A percentile compares a stretch with the other conserved stretches of the same genome.
Evolutionary conservation across 1,284 basidiomycete genomes (phyloP).

Genomic region (Sparassis latifolia): DNA sequence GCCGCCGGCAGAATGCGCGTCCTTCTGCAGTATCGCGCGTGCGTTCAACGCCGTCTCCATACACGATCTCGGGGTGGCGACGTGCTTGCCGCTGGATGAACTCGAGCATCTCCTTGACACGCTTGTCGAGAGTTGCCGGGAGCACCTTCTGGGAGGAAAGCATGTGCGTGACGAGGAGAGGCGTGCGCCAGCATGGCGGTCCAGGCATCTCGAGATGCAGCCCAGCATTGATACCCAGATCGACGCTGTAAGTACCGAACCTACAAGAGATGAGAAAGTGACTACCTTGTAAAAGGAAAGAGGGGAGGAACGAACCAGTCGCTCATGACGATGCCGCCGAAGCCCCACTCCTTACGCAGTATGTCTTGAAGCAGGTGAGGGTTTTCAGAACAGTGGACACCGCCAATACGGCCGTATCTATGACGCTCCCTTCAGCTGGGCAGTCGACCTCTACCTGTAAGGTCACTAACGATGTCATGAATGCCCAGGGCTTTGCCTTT

Average conservation of each 20-base stretch:
- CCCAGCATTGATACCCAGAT: slow-evolving; percentile 55
- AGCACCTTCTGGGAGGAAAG: slow-evolving; percentile 54
- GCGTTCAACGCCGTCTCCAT: slow-evolving; percentile 56
- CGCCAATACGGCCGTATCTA: slow-evolving; percentile 62
- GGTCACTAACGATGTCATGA: slow-evolving; percentile 49
- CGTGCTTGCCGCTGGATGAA: slow-evolving; percentile 56
- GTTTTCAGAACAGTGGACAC: slow-evolving; percentile 59
- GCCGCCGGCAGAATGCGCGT: slow-evolving; percentile 46
- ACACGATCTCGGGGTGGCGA: slow-evolving; percentile 55
- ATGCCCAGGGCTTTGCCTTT: slow-evolving; percentile 52
- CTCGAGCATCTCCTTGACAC: slow-evolving; percentile 45
- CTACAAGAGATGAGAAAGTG: slow-evolving; percentile 24
- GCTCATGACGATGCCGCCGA: slow-evolving; percentile 58
- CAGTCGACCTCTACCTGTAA: background rate
- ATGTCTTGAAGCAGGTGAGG: slow-evolving; percentile 46
- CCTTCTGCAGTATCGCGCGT: slow-evolving; percentile 50
- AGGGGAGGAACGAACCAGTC: slow-evolving; percentile 43
- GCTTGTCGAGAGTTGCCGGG: slow-evolving; percentile 45
- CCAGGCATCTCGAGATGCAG: slow-evolving; percentile 71
- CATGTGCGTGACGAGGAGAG: slow-evolving; percentile 46
- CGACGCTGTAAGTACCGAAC: slow-evolving; percentile 59
- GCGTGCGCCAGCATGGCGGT: slow-evolving; percentile 55
- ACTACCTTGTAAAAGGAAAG: background rate
- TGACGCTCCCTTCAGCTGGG: background rate
- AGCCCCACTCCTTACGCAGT: slow-evolving; percentile 63